These are phyloP conservation scores for Colletotrichum tropicale DNA, from an alignment of 2,329 filamentous ascomycete species.

Conservation along the genomic window DNA sequence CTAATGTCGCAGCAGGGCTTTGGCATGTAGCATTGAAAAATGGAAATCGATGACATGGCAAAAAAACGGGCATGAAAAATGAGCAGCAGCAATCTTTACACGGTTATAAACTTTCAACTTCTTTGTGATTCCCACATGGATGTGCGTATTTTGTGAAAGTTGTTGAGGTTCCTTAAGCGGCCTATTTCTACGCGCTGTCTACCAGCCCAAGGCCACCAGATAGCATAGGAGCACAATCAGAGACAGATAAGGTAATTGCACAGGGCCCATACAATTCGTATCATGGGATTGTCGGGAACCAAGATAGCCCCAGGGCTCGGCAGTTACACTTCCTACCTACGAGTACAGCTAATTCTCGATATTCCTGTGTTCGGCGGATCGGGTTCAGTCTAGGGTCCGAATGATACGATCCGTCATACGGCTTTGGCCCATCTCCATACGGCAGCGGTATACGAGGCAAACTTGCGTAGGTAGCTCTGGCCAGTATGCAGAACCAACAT, in stretches of 20 bases:
- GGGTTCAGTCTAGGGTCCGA: background rate
- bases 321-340: background rate
- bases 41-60: slow-evolving; percentile 43
- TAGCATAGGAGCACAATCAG: background rate
- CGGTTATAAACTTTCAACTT: background rate
- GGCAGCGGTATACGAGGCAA: background rate
- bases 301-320: background rate
- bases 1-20: slow-evolving; percentile 56
- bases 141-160: background rate
- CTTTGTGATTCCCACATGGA: background rate
- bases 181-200: background rate
- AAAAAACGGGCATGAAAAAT: slow-evolving; percentile 24
- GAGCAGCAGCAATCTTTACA: slow-evolving; percentile 19
- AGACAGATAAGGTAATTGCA: background rate
- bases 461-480: background rate
- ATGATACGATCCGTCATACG: background rate
- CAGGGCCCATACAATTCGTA: background rate
- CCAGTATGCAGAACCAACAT: background rate
- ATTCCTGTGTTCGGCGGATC: background rate
- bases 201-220: background rate
- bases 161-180: background rate
- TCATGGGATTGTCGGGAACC: background rate
- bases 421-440: background rate
- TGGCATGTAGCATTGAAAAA: slow-evolving; percentile 64
- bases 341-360: background rate